phyloP scores from a whole-genome alignment of 495 filamentous ascomycete genomes.

The Sphaerosporella brunnea region DNA sequence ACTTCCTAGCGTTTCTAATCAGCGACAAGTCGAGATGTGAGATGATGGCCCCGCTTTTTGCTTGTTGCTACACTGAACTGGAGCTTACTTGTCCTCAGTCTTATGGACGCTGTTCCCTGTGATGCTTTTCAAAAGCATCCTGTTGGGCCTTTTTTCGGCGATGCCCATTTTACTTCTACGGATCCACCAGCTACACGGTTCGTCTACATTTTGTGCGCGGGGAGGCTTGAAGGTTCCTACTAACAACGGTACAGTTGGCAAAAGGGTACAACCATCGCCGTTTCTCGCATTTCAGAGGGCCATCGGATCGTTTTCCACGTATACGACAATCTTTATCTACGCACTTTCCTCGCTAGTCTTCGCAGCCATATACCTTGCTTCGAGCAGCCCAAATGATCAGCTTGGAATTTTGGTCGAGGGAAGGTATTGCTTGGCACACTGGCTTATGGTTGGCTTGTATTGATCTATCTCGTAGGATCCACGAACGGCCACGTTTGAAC shows the following conservation, averaged over 20 bases:
- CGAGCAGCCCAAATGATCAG: conserved; percentile 41
- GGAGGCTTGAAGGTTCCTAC: background rate
- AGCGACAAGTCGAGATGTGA: conserved; percentile 30
- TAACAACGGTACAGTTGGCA: conserved; percentile 31
- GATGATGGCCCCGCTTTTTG: conserved; percentile 9
- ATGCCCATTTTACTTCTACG: conserved; percentile 57
- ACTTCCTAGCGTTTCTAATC: conserved; percentile 51
- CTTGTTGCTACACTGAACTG: background rate
- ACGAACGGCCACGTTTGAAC: conserved; percentile 67
- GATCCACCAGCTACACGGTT: conserved; percentile 64
- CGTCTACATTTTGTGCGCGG: conserved; percentile 11
- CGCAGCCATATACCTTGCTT: conserved; percentile 67
- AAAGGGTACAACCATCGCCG: conserved; percentile 50
- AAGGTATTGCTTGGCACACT: conserved; percentile 29
- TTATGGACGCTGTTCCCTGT: conserved; percentile 74
- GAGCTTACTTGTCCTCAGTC: conserved; percentile 32
- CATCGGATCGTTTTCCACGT: conserved; percentile 38
- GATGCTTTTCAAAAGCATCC: conserved; percentile 50
- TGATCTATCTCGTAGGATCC: conserved; percentile 24
- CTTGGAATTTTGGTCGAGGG: conserved; percentile 54
- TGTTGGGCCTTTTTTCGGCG: conserved; percentile 55
- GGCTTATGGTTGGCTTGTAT: background rate
- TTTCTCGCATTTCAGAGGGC: conserved; percentile 42
- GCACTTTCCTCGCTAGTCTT: conserved; percentile 65
- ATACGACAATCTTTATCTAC: conserved; percentile 55